Evolutionary conservation across 1,284 basidiomycete species (phyloP).

Genomic region (Lentinula novae-zelandiae): DNA sequence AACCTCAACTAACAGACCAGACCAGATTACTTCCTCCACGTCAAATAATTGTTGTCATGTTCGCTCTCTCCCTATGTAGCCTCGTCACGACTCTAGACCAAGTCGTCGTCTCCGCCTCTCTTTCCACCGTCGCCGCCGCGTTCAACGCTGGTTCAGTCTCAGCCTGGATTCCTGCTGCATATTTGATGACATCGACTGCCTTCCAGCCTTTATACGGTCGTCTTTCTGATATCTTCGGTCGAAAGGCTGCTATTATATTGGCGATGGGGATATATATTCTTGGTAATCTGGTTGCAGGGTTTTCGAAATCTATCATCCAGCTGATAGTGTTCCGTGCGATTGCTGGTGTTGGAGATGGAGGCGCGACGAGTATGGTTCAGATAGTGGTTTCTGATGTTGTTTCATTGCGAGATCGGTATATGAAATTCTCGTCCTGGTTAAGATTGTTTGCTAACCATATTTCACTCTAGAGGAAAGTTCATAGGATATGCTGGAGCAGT

Average conservation of each 20-base stretch:
- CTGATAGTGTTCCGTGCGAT: constrained; percentile 72
- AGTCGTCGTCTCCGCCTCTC: constrained; percentile 65
- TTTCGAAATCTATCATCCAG: constrained; percentile 61
- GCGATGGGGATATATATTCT: constrained; percentile 63
- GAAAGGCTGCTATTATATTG: constrained; percentile 60
- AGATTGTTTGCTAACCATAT: neutral
- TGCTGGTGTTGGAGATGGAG: constrained; percentile 67
- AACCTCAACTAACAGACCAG: constrained; percentile 57
- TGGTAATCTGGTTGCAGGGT: constrained; percentile 55
- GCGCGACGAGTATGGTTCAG: constrained; percentile 50
- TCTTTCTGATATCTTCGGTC: constrained; percentile 74
- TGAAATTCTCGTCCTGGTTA: neutral
- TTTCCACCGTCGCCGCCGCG: constrained; percentile 62
- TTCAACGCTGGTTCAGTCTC: constrained; percentile 66
- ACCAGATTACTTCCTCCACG: constrained; percentile 71
- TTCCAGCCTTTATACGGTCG: constrained; percentile 67
- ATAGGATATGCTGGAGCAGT: constrained; percentile 60
- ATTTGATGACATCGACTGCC: constrained; percentile 51
- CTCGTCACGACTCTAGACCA: constrained; percentile 56
- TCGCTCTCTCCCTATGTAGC: constrained; percentile 56
- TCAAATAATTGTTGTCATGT: constrained; percentile 61
- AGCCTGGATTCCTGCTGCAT: constrained; percentile 62
- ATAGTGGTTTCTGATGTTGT: constrained; percentile 11
- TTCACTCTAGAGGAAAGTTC: constrained; percentile 45
- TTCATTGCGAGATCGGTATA: constrained; percentile 9